Conservation (phyloP, 1,139 yeast species). For the Saccharomyces hybrid region DNA sequence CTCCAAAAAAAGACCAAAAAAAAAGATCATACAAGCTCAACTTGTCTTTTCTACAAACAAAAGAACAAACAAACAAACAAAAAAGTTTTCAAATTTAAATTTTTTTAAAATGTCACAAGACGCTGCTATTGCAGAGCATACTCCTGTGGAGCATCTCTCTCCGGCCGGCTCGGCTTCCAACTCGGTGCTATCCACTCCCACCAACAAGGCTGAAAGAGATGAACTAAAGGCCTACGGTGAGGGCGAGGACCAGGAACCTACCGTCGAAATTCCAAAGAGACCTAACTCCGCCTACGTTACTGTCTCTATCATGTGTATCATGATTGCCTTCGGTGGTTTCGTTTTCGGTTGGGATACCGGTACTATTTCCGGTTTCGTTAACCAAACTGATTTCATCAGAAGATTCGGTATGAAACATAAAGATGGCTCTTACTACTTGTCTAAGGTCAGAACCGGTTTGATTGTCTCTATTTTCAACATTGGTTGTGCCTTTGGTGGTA, state of each 20-base stretch:
- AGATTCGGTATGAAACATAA: constrained; percentile 51
- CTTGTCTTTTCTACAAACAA: neutral
- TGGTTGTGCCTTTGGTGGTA: constrained; percentile 63
- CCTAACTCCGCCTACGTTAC: constrained; percentile 28
- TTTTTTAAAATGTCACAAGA: neutral
- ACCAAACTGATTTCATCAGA: constrained; percentile 53
- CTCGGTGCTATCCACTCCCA: constrained; percentile 9
- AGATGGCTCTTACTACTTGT: constrained; percentile 35
- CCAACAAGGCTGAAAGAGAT: constrained; percentile 12
- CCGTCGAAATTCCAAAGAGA: constrained; percentile 21
- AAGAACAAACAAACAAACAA: neutral
- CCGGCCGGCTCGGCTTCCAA: constrained; percentile 5
- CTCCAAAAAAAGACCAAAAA: neutral
- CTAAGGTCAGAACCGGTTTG: constrained; percentile 51
- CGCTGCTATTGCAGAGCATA: constrained; percentile 2
- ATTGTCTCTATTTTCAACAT: constrained; percentile 60
- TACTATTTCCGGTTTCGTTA: constrained; percentile 68
- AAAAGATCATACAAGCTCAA: neutral
- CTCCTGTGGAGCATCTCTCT: constrained; percentile 5
- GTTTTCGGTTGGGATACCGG: constrained; percentile 73
- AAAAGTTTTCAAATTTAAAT: neutral
- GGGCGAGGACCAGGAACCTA: constrained; percentile 1
- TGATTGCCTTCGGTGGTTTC: constrained; percentile 59
- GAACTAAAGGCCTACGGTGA: constrained; percentile 10
- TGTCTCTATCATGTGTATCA: constrained; percentile 36